Evolutionary conservation across 257 asterid genomes (phyloP), one percentile per base, ranked within the genome.

Genomic region (Jaltomata sinuosa): DNA sequence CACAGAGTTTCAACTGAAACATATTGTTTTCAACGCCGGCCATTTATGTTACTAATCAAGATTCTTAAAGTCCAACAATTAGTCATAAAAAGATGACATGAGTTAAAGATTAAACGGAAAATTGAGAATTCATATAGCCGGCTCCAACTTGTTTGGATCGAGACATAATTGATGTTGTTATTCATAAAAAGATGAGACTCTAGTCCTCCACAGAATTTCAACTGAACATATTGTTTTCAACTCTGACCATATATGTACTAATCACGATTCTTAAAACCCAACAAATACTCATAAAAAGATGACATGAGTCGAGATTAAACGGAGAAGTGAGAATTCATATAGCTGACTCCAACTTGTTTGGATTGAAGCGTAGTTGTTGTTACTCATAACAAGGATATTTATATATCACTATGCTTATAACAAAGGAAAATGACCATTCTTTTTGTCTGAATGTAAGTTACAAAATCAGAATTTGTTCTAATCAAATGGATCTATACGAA

Each of bases 401-500:
- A 71, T n/a, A 71, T 71, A 36, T 29, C 25, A 36, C 21, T 38
- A n/a, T 72, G 55, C 52, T 22, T 72, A 72, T 72, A 42, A 14
- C 12, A 72, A 72, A 22, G 54, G n/a, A 40, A 55, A 57, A 34
- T 14, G n/a, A 15, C 25, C 0, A 57, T 31, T 15, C 15, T 7
- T 15, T 65, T 3, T 15, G 12, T 72, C 0, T 42, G 45, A 64
- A 29, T 42, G 5, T 64, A 11, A 29, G 65, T 53, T 10, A 64
- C 79, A 81, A 42, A 82, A 61, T 38, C 59, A 21, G 5, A 31
- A 64, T 11, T 19, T 74, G 79, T 83, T 83, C 78, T 92, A 94
- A 90, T 92, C 97, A 32, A 96, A 96, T 54, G 99, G 98, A 84
- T 93, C 97, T 27, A 94, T 94, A 22, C 98, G 86, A 0, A 91